A percentile compares a stretch with the other conserved stretches of the same genome.
Evolutionary conservation across 495 filamentous ascomycete genomes (phyloP).

Genomic region (Acidomyces sp.): DNA sequence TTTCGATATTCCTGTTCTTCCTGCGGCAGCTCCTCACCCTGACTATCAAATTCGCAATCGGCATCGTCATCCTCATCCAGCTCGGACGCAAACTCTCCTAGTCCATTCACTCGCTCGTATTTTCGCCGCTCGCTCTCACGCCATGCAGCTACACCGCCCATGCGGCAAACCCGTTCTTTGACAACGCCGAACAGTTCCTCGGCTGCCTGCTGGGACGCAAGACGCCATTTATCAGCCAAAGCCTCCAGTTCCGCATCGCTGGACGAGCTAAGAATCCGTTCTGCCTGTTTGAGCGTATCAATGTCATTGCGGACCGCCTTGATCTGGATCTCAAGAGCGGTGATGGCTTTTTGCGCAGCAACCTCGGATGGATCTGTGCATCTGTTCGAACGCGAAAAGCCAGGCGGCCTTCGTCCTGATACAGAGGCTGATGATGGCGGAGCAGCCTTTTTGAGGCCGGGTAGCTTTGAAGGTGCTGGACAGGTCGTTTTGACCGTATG

Average conservation of each 20-base stretch:
- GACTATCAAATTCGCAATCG: slow-evolving; percentile 19
- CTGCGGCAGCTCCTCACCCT: slow-evolving; percentile 18
- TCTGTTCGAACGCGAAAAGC: background rate
- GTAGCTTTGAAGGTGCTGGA: background rate
- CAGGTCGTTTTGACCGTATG: slow-evolving; percentile 6
- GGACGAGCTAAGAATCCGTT: slow-evolving; percentile 33
- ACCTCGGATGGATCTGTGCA: slow-evolving; percentile 12
- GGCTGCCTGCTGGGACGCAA: slow-evolving; percentile 32
- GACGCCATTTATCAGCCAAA: slow-evolving; percentile 34
- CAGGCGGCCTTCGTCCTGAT: slow-evolving; percentile 3
- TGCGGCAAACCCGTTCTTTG: slow-evolving; percentile 36
- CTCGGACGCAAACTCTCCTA: slow-evolving; percentile 26
- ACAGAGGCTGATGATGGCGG: background rate
- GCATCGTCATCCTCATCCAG: slow-evolving; percentile 25
- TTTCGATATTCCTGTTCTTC: slow-evolving; percentile 15
- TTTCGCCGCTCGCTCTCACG: slow-evolving; percentile 34
- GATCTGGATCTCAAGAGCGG: slow-evolving; percentile 14
- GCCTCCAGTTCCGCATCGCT: slow-evolving; percentile 37
- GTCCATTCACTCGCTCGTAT: slow-evolving; percentile 19
- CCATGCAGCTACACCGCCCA: slow-evolving; percentile 48
- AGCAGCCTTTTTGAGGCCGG: background rate
- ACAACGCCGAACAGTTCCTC: slow-evolving; percentile 37
- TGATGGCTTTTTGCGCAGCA: slow-evolving; percentile 13
- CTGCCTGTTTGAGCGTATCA: slow-evolving; percentile 39
- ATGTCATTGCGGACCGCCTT: slow-evolving; percentile 24